Base-by-base conservation (phyloP, 495 filamentous ascomycete species). In the Lepraria neglecta region DNA sequence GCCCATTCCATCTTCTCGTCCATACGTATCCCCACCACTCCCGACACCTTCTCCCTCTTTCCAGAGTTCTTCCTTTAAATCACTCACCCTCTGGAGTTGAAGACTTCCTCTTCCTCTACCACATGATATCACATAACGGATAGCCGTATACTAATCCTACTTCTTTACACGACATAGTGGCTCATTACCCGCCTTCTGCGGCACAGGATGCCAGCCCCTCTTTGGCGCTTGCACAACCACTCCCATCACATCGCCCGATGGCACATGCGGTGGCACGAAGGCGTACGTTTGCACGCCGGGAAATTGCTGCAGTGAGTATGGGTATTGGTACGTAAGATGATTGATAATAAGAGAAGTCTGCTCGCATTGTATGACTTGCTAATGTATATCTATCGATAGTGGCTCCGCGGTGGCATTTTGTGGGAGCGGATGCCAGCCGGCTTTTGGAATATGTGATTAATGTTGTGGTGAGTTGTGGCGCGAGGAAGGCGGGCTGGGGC, bases 241-340 rank as follows among this genome's bases (percentile, higher is more conserved):
- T 42, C 54, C 54, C 14, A 12, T 57, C 54, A 27, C 30, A 11
- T 57, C 54, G 54, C 54, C 54, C 19, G 54, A 57, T n/a, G 54
- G 54, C 15, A 57, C 28, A 24, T 57, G 54, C 35, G 54, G 54
- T 33, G 28, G 28, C 19, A 5, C 27, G 28, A 57, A 35, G 10
- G 54, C 21, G 35, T 57, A 57, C 17, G 21, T 57, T 33, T 57
- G 54, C 30, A 35, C 54, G 35, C 28, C 28, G 28, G 54, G 54
- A 14, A 42, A 57, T 42, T 57, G 54, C 54, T 57, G 54, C 33
- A 35, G 28, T 24, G 11, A 15, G 3, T 21, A 38, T 57, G 54
- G 54, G 6, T 57, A 6, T 43, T 57, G 54, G 54, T 57, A 57
- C 35, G 54, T 57, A 2, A 57, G 17, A n/a, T 12, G 33, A 57